Conservation (phyloP, 495 filamentous ascomycete genomes). For the Cladorrhinum samala region DNA sequence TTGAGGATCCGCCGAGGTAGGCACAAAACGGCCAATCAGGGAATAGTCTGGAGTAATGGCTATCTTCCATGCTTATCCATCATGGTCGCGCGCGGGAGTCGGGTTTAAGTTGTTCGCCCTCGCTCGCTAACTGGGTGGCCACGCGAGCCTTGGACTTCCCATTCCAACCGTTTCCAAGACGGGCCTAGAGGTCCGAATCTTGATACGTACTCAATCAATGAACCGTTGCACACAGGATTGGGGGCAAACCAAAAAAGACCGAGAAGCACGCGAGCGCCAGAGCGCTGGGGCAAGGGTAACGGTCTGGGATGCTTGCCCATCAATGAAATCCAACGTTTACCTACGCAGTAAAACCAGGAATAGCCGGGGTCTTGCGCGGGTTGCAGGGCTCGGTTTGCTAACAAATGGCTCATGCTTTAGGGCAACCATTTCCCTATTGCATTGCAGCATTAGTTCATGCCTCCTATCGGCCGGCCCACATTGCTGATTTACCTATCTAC, state of each 20-base stretch:
- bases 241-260: background rate
- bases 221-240: background rate
- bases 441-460: background rate
- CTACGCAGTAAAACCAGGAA: background rate
- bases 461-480: background rate
- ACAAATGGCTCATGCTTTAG: slow-evolving; percentile 2
- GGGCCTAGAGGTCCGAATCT: background rate
- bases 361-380: background rate
- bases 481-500: background rate
- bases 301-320: background rate
- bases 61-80: no score
- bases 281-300: background rate
- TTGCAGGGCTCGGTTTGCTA: background rate
- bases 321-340: background rate
- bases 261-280: background rate
- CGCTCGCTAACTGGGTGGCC: background rate
- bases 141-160: no score
- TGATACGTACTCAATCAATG: background rate
- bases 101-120: no score
- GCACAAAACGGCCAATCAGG: background rate
- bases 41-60: no score
- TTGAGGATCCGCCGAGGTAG: background rate
- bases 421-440: background rate
- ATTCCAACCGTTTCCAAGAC: background rate
- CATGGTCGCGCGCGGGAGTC: no score